Base-by-base conservation (phyloP, 164 flowering plant species). In the Berberis vulgaris region DNA sequence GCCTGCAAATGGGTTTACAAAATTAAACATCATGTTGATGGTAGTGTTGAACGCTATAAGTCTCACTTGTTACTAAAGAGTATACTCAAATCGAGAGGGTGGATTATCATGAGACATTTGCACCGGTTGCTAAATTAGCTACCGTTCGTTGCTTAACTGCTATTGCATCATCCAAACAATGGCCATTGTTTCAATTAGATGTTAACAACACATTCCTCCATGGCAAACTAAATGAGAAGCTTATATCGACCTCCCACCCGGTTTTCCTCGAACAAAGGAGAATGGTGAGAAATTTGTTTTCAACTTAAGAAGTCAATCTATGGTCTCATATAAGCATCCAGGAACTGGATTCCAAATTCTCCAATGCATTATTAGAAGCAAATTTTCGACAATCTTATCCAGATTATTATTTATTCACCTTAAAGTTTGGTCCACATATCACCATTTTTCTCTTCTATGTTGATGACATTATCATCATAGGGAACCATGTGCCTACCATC, bases 151-250 rank as follows among this genome's bases (percentile, higher is more conserved):
- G 60, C 11, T 8, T 41, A 38, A 10, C 41, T 57, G 60, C 3
- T 57, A 41, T 57, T 57, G 45, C n/a, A 40, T 1, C 60, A 4
- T 7, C 60, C 4, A 41, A 7, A 57, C 44, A 41, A 6, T 57
- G 60, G 60, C 12, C 60, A 57, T 41, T 57, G 9, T 41, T 38
- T 57, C 45, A 57, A 41, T 5, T 57, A 11, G 60, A 41, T 41
- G 60, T 57, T 26, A 56, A 13, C 59, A 56, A 56, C 39, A 42
- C 59, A 6, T 56, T 56, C 59, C 59, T 40, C 40, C 41, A 39
- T 40, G n/a, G n/a, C 2, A 26, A 52, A 9, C n/a, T 52, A 11
- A 52, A 52, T 52, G 55, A 52, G n/a, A 52, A 2, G 55, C 13
- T 11, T 52, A 52, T 52, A 52, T 52, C 13, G 5, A 52, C 2